Percentiles rank a stretch among this genome's conserved stretches.
These are phyloP conservation scores for Kazachstania psychrophila DNA, from an alignment of 805 yeast genomes.

Conservation along the genomic window DNA sequence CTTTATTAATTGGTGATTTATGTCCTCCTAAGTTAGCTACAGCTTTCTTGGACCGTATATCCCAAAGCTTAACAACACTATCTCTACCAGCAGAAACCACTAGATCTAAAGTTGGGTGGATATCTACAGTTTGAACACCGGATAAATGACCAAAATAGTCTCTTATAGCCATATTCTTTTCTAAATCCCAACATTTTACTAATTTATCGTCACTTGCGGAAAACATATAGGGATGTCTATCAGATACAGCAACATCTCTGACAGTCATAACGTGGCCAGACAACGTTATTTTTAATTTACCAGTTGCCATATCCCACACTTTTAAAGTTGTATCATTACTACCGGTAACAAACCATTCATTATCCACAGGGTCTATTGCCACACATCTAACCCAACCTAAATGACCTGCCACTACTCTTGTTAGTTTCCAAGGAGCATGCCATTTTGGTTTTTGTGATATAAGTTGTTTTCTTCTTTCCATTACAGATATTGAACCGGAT, in stretches of 20 bases:
- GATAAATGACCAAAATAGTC: constrained; percentile 93
- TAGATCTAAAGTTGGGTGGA: constrained; percentile 80
- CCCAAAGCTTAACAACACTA: constrained; percentile 85
- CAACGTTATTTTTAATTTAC: constrained; percentile 59
- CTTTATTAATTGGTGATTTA: constrained; percentile 59
- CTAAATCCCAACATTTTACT: constrained; percentile 93
- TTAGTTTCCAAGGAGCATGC: constrained; percentile 66
- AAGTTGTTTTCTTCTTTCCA: constrained; percentile 17
- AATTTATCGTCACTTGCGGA: constrained; percentile 90
- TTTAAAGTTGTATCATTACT: constrained; percentile 82
- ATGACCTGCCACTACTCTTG: constrained; percentile 76
- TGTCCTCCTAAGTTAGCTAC: constrained; percentile 79
- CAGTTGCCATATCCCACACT: constrained; percentile 79
- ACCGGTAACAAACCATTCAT: constrained; percentile 88
- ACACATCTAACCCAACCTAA: constrained; percentile 87
- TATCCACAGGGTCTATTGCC: constrained; percentile 67
- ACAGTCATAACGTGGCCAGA: constrained; percentile 92
- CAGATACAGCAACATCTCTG: constrained; percentile 62
- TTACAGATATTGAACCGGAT: constrained; percentile 8
- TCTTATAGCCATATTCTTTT: constrained; percentile 67
- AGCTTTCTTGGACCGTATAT: constrained; percentile 68
- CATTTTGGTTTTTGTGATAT: constrained; percentile 26
- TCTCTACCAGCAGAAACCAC: constrained; percentile 87
- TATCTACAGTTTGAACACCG: constrained; percentile 72
- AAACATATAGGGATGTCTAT: constrained; percentile 77